phyloP scores from a whole-genome alignment of 345 rosid species.

The Litchi chinensis region DNA sequence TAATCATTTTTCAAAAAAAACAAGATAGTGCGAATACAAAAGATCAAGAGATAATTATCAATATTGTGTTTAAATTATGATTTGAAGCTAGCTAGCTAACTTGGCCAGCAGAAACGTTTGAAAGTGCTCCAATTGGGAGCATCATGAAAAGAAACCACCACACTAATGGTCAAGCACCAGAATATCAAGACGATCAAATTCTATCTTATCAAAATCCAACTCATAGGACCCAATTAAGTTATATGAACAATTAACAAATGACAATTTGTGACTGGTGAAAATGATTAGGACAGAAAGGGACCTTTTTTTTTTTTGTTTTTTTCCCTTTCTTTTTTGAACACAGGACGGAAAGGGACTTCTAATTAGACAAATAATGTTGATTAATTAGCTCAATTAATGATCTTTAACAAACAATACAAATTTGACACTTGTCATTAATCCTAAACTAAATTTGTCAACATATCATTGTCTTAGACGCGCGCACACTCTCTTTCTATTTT shows the following conservation, averaged over 20 bases:
- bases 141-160: constrained; percentile 10
- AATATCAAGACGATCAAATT: background rate
- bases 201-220: background rate
- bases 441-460: background rate
- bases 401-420: background rate
- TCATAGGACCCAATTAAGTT: background rate
- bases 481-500: too few species aligned
- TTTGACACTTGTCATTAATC: background rate
- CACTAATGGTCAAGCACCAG: constrained; percentile 12
- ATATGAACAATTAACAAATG: too few species aligned
- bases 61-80: background rate
- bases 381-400: background rate
- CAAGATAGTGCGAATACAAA: too few species aligned
- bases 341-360: background rate
- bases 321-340: too few species aligned
- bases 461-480: background rate
- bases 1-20: too few species aligned
- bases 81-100: background rate
- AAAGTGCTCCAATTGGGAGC: background rate
- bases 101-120: background rate
- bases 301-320: too few species aligned
- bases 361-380: background rate
- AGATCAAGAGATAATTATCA: background rate
- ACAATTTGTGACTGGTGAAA: background rate
- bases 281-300: background rate